Evolutionary conservation across 345 rosid species (phyloP), one percentile per base, ranked within the genome.

Genomic region (Anastatica hierochuntica): DNA sequence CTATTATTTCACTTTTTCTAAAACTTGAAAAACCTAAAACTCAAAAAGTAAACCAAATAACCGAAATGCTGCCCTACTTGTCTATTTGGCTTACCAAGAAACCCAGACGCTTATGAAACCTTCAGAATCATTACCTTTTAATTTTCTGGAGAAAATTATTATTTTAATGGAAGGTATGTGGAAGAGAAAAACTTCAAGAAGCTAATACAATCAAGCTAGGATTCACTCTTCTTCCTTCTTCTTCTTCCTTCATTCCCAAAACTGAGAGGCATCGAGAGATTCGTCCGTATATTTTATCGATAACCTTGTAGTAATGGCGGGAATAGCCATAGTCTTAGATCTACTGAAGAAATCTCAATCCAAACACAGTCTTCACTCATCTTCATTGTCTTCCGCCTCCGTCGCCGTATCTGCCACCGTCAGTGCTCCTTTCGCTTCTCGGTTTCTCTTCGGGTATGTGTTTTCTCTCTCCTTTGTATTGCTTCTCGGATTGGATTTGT

Each of bases 371-470:
- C 39, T 76, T n/a, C 80, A 80, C 76, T 72, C 83, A 19, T 58
- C 78, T 35, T 77, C 78, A 2, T 63, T 75, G 15, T 75, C 80
- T 66, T 77, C 85, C 10, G 79, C 85, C 53, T 57, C 87, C 21
- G 77, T 82, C 43, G 83, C 80, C 9, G 73, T 86, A 15, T 56
- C 88, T 34, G 74, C 81, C 8, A 78, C 83, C 13, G 83, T 81
- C 15, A 55, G 75, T 40, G 66, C 78, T 50, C 94, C 99, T 52
- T 85, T 88, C 54, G 90, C 94, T 13, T 79, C 87, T 46, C 67
- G 85, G 39, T 83, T 78, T 74, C 68, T 94, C 40, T 81, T 85
- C 60, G 82, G 95, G 99, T 88, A 83, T 56, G 51, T 47, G 12
- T 43, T 23, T 4, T 14, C 18, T 37, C 34, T 31, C 43, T n/a